These are phyloP conservation scores for Populus ilicifolia DNA, from an alignment of 345 rosid species.

Conservation along the genomic window DNA sequence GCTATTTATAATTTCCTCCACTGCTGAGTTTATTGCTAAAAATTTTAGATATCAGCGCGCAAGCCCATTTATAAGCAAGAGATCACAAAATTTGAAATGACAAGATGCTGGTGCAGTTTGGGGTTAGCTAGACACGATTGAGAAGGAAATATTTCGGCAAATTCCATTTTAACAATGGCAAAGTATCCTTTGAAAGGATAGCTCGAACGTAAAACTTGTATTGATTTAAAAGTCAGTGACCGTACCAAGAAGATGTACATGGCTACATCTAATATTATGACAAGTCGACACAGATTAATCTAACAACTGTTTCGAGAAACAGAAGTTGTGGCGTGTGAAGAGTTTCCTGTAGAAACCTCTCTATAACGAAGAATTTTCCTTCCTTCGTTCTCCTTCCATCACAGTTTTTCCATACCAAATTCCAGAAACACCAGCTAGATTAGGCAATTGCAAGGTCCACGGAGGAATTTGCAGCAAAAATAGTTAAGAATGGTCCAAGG, in stretches of 20 bases:
- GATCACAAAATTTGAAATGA: too few species aligned
- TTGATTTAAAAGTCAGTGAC: slow-evolving; percentile 20
- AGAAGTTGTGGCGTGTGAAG: slow-evolving; percentile 16
- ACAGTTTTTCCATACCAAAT: slow-evolving; percentile 18
- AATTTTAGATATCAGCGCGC: too few species aligned
- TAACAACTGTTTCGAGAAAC: slow-evolving; percentile 6
- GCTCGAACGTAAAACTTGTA: neutral
- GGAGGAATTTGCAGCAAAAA: too few species aligned
- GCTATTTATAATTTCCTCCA: neutral
- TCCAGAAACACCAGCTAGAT: slow-evolving; percentile 8
- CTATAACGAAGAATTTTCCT: slow-evolving; percentile 11
- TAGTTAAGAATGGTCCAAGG: too few species aligned
- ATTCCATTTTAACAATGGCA: neutral
- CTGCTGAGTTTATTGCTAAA: neutral
- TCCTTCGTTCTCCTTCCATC: slow-evolving; percentile 3
- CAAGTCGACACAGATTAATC: slow-evolving; percentile 13
- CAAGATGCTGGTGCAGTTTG: too few species aligned
- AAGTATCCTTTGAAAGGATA: neutral
- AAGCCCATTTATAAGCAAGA: too few species aligned
- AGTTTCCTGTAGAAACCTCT: slow-evolving; percentile 26
- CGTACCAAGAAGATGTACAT: slow-evolving; percentile 20
- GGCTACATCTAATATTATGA: slow-evolving; percentile 15
- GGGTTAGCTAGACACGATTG: too few species aligned
- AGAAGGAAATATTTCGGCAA: neutral
- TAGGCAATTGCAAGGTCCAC: neutral